Base-by-base conservation (phyloP, 805 yeast species). In the Dipodascopsis uninucleata region DNA sequence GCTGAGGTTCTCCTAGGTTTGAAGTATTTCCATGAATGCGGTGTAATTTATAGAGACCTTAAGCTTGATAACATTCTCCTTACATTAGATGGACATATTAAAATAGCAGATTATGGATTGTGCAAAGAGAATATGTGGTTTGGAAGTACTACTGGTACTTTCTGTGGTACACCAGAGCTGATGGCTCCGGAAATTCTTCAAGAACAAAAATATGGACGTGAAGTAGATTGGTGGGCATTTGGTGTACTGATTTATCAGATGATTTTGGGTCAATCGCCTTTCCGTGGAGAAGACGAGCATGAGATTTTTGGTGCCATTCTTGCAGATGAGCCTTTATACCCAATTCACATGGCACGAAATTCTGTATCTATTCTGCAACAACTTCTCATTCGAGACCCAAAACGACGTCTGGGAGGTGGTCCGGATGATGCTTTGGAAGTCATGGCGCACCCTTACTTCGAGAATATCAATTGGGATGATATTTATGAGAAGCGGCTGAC, bases 171-270 rank as follows among this genome's bases (percentile, higher is more conserved):
- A 2, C 99, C 99, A 0, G 98, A 93, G 65, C 85, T 93, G 57
- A 93, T 93, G 96, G 99, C 98, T 1, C 99, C 99, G 0, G 99
- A 93, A 66, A 90, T 93, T 56, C 72, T 93, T 61, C 81, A 86
- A 53, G 97, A 93, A 43, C 95, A 89, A 65, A 84, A 81, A 48
- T 93, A 93, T 61, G 93, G 88, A 41, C 79, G 95, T 61, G 84
- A 93, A 31, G 98, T 93, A 43, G 99, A 93, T 68, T 93, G 98
- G 98, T 93, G 98, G 98, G 97, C 98, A 1, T 87, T 89, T 72
- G 99, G 99, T 46, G 97, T 93, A 23, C 73, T 93, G 53, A 71
- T 93, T 55, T 93, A 90, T 66, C 98, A 93, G 67, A 93, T 93
- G 99, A 72, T 93, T 45, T 73, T 93, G 47, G 93, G 96, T 41